Conservation (phyloP, 1,284 basidiomycete species). For the Kalmanozyma brasiliensis region DNA sequence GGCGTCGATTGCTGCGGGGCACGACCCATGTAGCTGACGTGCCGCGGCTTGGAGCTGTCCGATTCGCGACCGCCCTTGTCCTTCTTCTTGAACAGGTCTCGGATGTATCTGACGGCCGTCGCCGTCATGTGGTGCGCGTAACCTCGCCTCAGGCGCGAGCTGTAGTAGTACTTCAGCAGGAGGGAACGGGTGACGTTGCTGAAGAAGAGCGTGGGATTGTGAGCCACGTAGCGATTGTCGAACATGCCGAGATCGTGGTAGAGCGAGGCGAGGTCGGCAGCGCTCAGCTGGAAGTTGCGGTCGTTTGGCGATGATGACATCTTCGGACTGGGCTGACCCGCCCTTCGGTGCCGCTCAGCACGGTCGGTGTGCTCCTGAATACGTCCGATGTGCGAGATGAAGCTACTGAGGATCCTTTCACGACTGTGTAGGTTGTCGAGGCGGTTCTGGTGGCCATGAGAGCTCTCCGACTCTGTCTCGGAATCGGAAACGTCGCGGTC, state of each 20-base stretch:
- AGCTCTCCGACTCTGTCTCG: conserved; percentile 10
- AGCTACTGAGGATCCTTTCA: conserved; percentile 73
- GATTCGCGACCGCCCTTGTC: conserved; percentile 19
- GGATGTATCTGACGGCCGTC: conserved; percentile 69
- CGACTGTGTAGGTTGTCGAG: conserved; percentile 55
- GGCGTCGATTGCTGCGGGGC: conserved; percentile 13
- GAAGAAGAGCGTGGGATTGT: conserved; percentile 85
- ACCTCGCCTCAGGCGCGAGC: conserved; percentile 77
- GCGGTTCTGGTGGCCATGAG: conserved; percentile 19
- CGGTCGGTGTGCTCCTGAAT: conserved; percentile 28
- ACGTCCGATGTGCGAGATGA: conserved; percentile 72
- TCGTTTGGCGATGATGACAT: conserved; percentile 18
- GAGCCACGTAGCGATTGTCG: conserved; percentile 89
- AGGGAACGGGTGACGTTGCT: conserved; percentile 83
- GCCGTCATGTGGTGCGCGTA: conserved; percentile 89
- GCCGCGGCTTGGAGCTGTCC: neutral
- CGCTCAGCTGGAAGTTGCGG: conserved; percentile 19
- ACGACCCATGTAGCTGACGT: neutral
- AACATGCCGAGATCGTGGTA: conserved; percentile 82
- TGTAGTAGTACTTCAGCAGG: conserved; percentile 89
- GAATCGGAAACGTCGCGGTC: conserved; percentile 13
- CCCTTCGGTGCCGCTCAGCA: conserved; percentile 37
- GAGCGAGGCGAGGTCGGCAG: conserved; percentile 66
- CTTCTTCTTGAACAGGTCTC: conserved; percentile 52
- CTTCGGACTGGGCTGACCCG: conserved; percentile 21